Evolutionary conservation across 2,329 filamentous ascomycete genomes (phyloP).

Genomic region (Cladosporium sp.): DNA sequence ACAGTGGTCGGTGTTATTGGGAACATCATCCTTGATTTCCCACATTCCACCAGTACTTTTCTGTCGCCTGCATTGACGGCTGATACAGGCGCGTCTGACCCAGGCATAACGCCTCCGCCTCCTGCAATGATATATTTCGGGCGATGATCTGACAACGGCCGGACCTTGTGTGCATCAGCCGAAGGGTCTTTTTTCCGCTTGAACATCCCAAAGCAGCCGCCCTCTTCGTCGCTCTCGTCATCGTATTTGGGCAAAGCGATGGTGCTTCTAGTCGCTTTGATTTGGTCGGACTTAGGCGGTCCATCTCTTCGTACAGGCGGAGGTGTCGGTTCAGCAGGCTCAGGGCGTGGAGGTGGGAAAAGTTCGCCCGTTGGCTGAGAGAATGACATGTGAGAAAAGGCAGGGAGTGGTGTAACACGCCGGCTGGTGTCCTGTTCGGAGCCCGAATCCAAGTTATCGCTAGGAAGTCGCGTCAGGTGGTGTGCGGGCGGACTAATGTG

Average conservation of each 20-base stretch:
- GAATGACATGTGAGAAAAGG: not conserved
- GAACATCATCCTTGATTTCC: slow-evolving; percentile 65
- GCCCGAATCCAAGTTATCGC: not conserved
- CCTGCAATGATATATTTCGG: slow-evolving; percentile 38
- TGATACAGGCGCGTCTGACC: slow-evolving; percentile 72
- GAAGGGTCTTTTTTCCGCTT: slow-evolving; percentile 25
- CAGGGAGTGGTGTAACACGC: not conserved
- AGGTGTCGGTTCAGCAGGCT: slow-evolving; percentile 10
- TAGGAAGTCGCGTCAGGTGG: not conserved
- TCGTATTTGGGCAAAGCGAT: slow-evolving; percentile 18
- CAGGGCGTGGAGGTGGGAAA: slow-evolving; percentile 24
- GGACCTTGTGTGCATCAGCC: slow-evolving; percentile 12
- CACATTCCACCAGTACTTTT: slow-evolving; percentile 69
- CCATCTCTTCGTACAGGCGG: slow-evolving; percentile 20
- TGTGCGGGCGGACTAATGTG: slow-evolving; percentile 4
- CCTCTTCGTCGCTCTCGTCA: slow-evolving; percentile 20
- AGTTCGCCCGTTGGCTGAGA: slow-evolving; percentile 24
- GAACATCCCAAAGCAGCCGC: slow-evolving; percentile 33
- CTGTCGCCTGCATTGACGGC: slow-evolving; percentile 77
- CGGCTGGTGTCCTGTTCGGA: not conserved
- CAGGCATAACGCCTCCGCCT: slow-evolving; percentile 47
- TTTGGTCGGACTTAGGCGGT: slow-evolving; percentile 28
- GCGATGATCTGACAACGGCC: slow-evolving; percentile 21
- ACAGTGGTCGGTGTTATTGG: slow-evolving; percentile 72
- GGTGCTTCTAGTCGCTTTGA: slow-evolving; percentile 29